phyloP scores from a whole-genome alignment of 495 filamentous ascomycete species.

The Penicillium silybi region DNA sequence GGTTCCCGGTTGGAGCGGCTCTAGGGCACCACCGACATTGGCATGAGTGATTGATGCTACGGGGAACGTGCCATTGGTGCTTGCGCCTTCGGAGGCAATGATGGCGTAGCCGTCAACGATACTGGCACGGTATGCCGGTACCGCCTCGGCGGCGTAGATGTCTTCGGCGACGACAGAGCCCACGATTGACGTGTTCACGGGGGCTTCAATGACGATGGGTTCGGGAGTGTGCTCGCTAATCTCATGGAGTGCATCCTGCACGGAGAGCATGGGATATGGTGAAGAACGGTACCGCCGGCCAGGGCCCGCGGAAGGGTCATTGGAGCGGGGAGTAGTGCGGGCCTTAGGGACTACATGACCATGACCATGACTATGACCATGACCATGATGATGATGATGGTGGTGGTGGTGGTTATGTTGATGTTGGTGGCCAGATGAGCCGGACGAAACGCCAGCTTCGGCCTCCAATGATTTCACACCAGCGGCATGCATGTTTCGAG shows the following conservation, averaged over 20 bases:
- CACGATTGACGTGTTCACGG: conserved; percentile 60
- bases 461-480: conserved; percentile 80
- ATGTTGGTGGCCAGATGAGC: conserved; percentile 19
- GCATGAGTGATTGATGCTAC: conserved; percentile 87
- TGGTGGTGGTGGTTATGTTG: conserved; percentile 36
- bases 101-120: conserved; percentile 98
- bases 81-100: conserved; percentile 44
- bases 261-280: conserved; percentile 88
- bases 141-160: conserved; percentile 71
- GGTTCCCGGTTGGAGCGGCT: conserved; percentile 63
- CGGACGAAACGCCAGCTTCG: conserved; percentile 62
- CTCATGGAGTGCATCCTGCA: conserved; percentile 70
- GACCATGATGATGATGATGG: conserved; percentile 53
- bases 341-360: conserved; percentile 63
- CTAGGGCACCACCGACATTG: conserved; percentile 54
- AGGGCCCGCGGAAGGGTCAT: conserved; percentile 77
- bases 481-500: conserved; percentile 72
- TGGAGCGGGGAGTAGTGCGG: conserved; percentile 70
- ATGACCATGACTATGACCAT: conserved; percentile 57
- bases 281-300: conserved; percentile 73
- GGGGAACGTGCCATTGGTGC: conserved; percentile 73
- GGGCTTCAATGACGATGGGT: conserved; percentile 49
- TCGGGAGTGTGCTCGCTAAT: conserved; percentile 66
- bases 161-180: conserved; percentile 80
- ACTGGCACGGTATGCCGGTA: conserved; percentile 90